Evolutionary conservation across 129 eudicot genomes (phyloP), one percentile per base, ranked within the genome.

Genomic region (Rutidosis leptorrhynchoides): DNA sequence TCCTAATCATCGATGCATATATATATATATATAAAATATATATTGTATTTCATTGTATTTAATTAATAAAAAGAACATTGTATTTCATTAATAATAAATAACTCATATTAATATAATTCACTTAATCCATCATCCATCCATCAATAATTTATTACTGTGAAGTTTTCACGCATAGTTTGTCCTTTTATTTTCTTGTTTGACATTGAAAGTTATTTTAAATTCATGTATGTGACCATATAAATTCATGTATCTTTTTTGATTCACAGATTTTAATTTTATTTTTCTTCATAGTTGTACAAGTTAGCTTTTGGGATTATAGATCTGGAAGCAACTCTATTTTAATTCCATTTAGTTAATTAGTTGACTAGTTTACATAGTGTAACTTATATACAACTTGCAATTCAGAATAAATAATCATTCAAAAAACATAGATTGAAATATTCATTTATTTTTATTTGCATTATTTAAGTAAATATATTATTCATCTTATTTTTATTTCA

Each of bases 1-100:
- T 54, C 37, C 21, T n/a, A 35, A 63, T 72, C 54, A 61, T 72
- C 54, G 49, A 5, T 32, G 7, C 40, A 35, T n/a, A n/a, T n/a
- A n/a, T n/a, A 35, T 29, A 45, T 58, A 21, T 73, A 46, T 46
- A 28, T 30, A 48, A 67, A 19, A 25, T 67, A 9, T n/a, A n/a
- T 5, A 40, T 3, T 40, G 46, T 40, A 40, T 40, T 12, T 40
- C 46, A 40, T 40, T 40, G n/a, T n/a, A n/a, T n/a, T n/a, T n/a
- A n/a, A n/a, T n/a, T n/a, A n/a, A n/a, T n/a, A n/a, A n/a, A n/a
- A n/a, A n/a, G n/a, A n/a, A n/a, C n/a, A n/a, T 1, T 43, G 19
- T 56, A 65, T 65, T 27, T 55, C n/a, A 59, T 74, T 73, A n/a
- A n/a, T n/a, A n/a, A n/a, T n/a, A n/a, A 32, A 32, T 67, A 25